phyloP scores from a whole-genome alignment of 2,329 filamentous ascomycete genomes.

The Rosellinia necatrix region DNA sequence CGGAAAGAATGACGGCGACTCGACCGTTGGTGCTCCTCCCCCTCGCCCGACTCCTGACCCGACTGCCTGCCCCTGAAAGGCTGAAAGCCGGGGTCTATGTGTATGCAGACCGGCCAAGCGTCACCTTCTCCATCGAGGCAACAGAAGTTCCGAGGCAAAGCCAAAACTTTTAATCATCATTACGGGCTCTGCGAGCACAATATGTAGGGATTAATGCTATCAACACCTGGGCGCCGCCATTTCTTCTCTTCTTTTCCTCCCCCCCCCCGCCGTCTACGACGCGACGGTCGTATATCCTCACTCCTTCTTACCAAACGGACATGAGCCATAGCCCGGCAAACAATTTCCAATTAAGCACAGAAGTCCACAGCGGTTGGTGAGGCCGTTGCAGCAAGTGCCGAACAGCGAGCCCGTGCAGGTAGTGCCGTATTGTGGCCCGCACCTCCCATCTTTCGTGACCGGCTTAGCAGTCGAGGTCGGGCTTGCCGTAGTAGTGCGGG shows the following conservation, averaged over 20 bases:
- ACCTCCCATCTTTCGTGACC: slow-evolving; percentile 30
- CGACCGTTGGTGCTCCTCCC: not conserved
- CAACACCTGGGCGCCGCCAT: too few species aligned
- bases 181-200: not conserved
- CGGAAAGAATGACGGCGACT: not conserved
- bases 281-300: not conserved
- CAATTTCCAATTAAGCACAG: slow-evolving; percentile 31
- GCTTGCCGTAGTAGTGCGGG: slow-evolving; percentile 7
- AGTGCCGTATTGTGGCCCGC: slow-evolving; percentile 27
- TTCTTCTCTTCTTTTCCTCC: too few species aligned
- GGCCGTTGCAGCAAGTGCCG: slow-evolving; percentile 30
- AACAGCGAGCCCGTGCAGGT: slow-evolving; percentile 29
- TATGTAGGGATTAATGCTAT: slow-evolving; percentile 10
- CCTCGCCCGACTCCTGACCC: too few species aligned
- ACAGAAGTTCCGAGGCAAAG: slow-evolving; percentile 3
- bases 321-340: slow-evolving; percentile 26
- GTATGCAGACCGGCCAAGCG: not conserved
- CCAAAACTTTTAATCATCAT: slow-evolving; percentile 9
- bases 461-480: slow-evolving; percentile 28
- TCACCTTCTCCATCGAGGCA: slow-evolving; percentile 2
- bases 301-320: slow-evolving; percentile 4
- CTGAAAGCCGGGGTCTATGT: not conserved
- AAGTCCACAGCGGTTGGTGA: slow-evolving; percentile 24
- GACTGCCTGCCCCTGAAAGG: not conserved
- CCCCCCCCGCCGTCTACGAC: not conserved